Evolutionary conservation across 176 grass and related monocot species (phyloP), one percentile per base, ranked within the genome.

Genomic region (Urochloa ruziziensis): DNA sequence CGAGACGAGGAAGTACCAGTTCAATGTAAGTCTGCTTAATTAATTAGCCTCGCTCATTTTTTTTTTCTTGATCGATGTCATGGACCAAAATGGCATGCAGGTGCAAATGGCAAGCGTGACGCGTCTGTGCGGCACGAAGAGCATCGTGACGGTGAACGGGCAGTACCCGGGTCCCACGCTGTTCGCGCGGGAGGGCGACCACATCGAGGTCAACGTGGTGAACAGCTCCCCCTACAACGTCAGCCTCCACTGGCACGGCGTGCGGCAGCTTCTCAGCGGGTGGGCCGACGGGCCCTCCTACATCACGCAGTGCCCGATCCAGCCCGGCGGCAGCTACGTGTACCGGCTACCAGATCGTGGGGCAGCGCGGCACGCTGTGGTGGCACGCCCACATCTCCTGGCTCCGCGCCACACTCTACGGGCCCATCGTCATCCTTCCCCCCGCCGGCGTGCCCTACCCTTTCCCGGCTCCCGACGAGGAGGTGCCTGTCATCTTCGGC

Each of bases 301-400:
- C 81, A 64, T 97, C 66, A 97, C 95, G 64, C 95, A 97, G 78
- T 97, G 95, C 49, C 95, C 95, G 0, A 93, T 97, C 74, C 88
- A 62, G 66, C 85, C 88, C 0, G 95, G 95, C 0, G 57, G 49
- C 21, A 93, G 92, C 88, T 94, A 86, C 57, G 86, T 91, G 0
- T 97, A 94, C 80, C 47, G 84, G 84, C 10, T 97, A 89, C 86
- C 75, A 42, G 6, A 57, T 91, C 34, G 9, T 78, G 3, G 88
- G 88, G 2, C 95, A 97, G 81, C 89, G 92, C 16, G 92, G 92
- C 6, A 91, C 92, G 43, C 89, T 94, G 46, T 94, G 88, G 84
- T 94, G 92, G 92, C 92, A 94, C 60, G 92, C 86, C 0, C 92
- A 94, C 67, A 71, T 91, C 71, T 91, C 86, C 47, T 91, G 92